Evolutionary conservation across 2,329 filamentous ascomycete species (phyloP).

Genomic region (Penicillium sp.): DNA sequence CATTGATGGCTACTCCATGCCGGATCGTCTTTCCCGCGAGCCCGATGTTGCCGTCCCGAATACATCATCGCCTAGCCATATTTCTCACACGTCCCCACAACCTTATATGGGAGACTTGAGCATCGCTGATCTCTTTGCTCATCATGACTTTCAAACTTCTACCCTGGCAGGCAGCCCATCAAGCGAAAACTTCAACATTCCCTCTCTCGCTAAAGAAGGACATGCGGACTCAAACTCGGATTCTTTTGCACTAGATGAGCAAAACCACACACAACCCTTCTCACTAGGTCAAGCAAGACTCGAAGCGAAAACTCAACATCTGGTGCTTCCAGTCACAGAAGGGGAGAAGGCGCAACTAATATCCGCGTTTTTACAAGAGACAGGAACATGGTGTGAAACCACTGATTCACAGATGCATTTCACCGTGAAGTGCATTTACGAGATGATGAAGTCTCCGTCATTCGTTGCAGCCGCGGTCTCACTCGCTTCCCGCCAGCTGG

Average conservation of each 20-base stretch:
- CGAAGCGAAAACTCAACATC: not conserved
- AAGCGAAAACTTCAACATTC: not conserved
- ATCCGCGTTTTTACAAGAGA: slow-evolving; percentile 11
- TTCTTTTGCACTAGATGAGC: not conserved
- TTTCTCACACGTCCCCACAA: not conserved
- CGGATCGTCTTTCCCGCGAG: not conserved
- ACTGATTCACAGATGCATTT: slow-evolving; percentile 18
- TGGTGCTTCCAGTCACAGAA: slow-evolving; percentile 1
- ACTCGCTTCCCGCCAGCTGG: slow-evolving; percentile 16
- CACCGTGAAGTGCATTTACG: slow-evolving; percentile 9
- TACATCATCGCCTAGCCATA: not conserved
- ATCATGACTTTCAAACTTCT: not conserved
- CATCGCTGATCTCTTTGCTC: not conserved
- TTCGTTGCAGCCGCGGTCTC: slow-evolving; percentile 15
- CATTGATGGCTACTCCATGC: not conserved
- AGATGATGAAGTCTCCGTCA: slow-evolving; percentile 9
- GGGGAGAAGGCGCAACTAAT: slow-evolving; percentile 9
- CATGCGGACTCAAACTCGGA: not conserved
- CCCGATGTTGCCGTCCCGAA: not conserved
- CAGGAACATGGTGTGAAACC: slow-evolving; percentile 17
- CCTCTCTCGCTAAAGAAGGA: not conserved
- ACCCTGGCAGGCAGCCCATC: not conserved
- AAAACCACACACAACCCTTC: not conserved
- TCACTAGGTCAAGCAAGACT: not conserved
- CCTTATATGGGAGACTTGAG: not conserved